Percentiles rank a stretch among this genome's conserved stretches.
phyloP scores from a whole-genome alignment of 2,329 filamentous ascomycete species.

The Phyllosticta citrichinensis region DNA sequence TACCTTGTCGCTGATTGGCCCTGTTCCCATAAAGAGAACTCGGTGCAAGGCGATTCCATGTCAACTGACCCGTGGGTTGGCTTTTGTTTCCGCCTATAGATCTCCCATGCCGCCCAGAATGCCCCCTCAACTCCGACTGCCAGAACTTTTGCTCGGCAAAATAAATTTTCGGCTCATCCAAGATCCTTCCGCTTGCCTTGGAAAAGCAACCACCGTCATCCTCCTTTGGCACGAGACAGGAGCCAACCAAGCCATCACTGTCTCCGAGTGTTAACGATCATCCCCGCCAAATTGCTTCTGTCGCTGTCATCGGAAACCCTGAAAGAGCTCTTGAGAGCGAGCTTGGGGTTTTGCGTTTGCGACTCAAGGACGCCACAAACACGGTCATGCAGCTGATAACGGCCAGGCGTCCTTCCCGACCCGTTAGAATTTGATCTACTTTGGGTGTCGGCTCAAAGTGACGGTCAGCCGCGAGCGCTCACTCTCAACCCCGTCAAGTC shows the following conservation, averaged over 20 bases:
- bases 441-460: neutral
- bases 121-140: neutral
- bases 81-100: neutral
- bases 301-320: neutral
- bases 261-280: neutral
- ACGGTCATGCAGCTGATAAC: neutral
- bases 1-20: neutral
- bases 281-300: neutral
- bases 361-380: neutral
- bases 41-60: neutral
- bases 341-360: neutral
- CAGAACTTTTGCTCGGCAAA: neutral
- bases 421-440: neutral
- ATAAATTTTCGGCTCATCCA: neutral
- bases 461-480: neutral
- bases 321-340: neutral
- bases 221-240: neutral
- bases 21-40: neutral
- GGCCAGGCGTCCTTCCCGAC: neutral
- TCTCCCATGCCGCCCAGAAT: neutral
- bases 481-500: neutral
- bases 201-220: neutral
- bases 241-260: neutral
- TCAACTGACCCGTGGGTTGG: neutral
- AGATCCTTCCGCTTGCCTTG: neutral